phyloP scores from a whole-genome alignment of 1,139 yeast genomes.

The Pneumocystis sp. region DNA sequence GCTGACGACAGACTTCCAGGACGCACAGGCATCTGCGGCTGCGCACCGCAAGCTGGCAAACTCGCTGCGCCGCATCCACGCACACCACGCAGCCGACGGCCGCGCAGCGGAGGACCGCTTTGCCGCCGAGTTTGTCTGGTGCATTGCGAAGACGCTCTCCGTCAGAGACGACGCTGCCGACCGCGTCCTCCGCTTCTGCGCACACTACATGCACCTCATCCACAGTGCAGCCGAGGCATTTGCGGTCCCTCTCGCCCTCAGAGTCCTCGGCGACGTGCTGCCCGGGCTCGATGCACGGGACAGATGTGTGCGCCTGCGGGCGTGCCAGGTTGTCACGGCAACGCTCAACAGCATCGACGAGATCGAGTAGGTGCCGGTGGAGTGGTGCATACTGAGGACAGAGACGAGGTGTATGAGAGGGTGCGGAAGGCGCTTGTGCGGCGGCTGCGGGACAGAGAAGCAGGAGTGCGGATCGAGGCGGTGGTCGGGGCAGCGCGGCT shows the following conservation, averaged over 20 bases:
- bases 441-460: constrained; percentile 65
- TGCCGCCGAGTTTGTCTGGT: too few species aligned
- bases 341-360: constrained; percentile 61
- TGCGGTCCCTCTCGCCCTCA: too few species aligned
- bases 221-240: too few species aligned
- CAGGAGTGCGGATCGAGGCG: constrained; percentile 66
- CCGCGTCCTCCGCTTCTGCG: constrained; percentile 51
- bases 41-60: background rate
- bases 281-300: constrained; percentile 68
- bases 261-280: constrained; percentile 41
- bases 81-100: background rate
- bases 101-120: too few species aligned
- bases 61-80: background rate
- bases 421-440: constrained; percentile 46
- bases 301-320: constrained; percentile 63
- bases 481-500: constrained; percentile 66
- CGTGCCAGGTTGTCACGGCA: constrained; percentile 62
- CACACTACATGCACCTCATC: constrained; percentile 14
- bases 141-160: too few species aligned
- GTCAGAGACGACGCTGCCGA: constrained; percentile 69
- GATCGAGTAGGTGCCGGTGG: constrained; percentile 42
- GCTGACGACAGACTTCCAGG: background rate
- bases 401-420: constrained; percentile 51
- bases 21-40: background rate
- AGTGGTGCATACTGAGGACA: too few species aligned